Base-by-base conservation (phyloP, 1,284 basidiomycete species). In the Naganishia sp. region DNA sequence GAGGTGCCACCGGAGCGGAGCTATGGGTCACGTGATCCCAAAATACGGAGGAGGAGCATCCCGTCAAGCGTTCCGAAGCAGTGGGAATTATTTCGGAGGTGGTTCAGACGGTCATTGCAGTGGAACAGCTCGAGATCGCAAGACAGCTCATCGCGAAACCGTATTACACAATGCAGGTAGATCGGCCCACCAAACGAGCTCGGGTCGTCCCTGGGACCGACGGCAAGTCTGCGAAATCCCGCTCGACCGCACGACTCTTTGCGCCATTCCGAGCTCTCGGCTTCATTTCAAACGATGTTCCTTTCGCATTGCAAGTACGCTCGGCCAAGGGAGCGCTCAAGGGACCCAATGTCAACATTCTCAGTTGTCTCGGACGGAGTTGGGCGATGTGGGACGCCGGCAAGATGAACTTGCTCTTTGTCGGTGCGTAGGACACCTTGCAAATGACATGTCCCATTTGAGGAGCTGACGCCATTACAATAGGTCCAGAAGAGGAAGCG, bases 321-420 rank as follows among this genome's bases (percentile, higher is more conserved):
- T 89, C 91, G 3, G 85, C 89, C 75, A 95, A 94, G 77, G 92
- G 92, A 42, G 87, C 91, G 9, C 86, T 89, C 0, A 89, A 90
- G 53, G 90, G 88, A 1, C 91, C 92, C 0, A 84, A 86, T 55
- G 82, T 93, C 67, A 88, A 92, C 72, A 83, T 99, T 55, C 81
- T 97, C 49, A 96, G 94, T 15, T 94, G 91, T 73, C 79, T 98
- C 6, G 95, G 95, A 16, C 86, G 84, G 69, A 88, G 90, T 72
- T 99, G 95, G 95, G 90, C 92, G 23, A 84, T 98, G 79, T 99
- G 95, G 95, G 93, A 97, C 75, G 93, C 92, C 15, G 90, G 88
- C 42, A 91, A 89, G 79, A 94, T 99, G 90, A 86, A 85, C 18
- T 81, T 99, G 55, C 83, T 98, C 54, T 98, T 99, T 77, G 92